A percentile compares a stretch with the other conserved stretches of the same genome.
Conservation (phyloP, 495 filamentous ascomycete species). For the Trichoderma reesei region DNA sequence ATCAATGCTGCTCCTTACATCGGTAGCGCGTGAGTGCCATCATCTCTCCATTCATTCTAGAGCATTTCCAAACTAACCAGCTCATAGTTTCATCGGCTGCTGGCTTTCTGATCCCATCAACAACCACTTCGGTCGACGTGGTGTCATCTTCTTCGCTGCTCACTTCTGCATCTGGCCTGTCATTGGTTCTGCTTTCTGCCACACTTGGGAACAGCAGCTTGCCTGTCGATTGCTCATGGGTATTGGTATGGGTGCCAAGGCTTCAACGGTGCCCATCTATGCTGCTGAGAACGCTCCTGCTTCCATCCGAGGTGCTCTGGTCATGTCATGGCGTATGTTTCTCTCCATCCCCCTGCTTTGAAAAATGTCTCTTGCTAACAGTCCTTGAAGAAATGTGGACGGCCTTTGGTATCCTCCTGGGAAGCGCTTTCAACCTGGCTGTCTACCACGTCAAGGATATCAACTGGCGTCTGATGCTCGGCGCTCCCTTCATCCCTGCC, state of each 20-base stretch:
- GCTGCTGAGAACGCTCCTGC: slow-evolving; percentile 71
- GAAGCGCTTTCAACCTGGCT: slow-evolving; percentile 59
- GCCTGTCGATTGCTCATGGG: slow-evolving; percentile 56
- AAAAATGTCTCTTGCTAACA: background rate
- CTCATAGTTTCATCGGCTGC: slow-evolving; percentile 38
- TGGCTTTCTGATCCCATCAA: slow-evolving; percentile 69
- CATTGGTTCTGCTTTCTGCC: slow-evolving; percentile 55
- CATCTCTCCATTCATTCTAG: background rate
- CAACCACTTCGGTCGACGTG: slow-evolving; percentile 52
- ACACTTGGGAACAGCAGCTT: slow-evolving; percentile 54
- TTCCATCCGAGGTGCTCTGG: slow-evolving; percentile 63
- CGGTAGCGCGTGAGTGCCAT: slow-evolving; percentile 24
- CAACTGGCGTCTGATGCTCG: slow-evolving; percentile 71
- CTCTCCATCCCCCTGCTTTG: background rate
- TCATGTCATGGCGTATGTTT: slow-evolving; percentile 62
- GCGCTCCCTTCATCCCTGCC: slow-evolving; percentile 68
- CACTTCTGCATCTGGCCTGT: slow-evolving; percentile 53
- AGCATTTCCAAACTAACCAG: background rate
- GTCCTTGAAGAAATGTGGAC: slow-evolving; percentile 55
- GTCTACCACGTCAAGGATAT: slow-evolving; percentile 44
- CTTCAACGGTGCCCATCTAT: slow-evolving; percentile 57
- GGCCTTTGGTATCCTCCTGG: slow-evolving; percentile 70
- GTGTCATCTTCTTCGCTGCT: slow-evolving; percentile 57
- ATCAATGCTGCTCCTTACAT: slow-evolving; percentile 46
- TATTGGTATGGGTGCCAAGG: slow-evolving; percentile 60